Evolutionary conservation across 805 yeast species (phyloP).

Genomic region (Ogataea neopini): DNA sequence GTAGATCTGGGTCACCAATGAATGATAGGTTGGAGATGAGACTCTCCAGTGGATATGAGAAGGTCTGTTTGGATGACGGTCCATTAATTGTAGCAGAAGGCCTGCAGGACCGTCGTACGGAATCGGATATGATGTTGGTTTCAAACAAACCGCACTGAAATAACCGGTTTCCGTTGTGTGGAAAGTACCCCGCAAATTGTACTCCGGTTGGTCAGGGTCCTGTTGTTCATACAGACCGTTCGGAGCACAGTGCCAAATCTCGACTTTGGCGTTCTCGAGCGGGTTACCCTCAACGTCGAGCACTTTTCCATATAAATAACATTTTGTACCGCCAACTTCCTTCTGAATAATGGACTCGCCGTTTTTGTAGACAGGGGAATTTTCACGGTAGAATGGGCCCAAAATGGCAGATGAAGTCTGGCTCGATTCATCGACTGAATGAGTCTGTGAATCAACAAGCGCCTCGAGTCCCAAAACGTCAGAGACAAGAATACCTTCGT

Average conservation of each 20-base stretch:
- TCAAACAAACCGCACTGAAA: slow-evolving; percentile 32
- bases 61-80: slow-evolving; percentile 41
- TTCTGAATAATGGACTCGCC: slow-evolving; percentile 37
- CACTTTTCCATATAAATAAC: slow-evolving; percentile 31
- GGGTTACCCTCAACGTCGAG: slow-evolving; percentile 34
- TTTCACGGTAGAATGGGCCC: slow-evolving; percentile 39
- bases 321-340: slow-evolving; percentile 37
- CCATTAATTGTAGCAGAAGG: slow-evolving; percentile 31
- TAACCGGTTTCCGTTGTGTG: slow-evolving; percentile 30
- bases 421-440: slow-evolving; percentile 19
- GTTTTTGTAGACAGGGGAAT: slow-evolving; percentile 31
- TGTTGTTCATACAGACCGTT: slow-evolving; percentile 40
- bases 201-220: slow-evolving; percentile 39
- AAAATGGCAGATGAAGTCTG: slow-evolving; percentile 36
- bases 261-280: slow-evolving; percentile 33
- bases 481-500: slow-evolving; percentile 38
- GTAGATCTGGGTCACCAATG: slow-evolving; percentile 37
- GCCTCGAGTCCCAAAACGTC: slow-evolving; percentile 38
- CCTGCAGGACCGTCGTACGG: slow-evolving; percentile 44
- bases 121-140: slow-evolving; percentile 40
- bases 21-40: slow-evolving; percentile 30
- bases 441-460: slow-evolving; percentile 37
- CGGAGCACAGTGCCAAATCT: slow-evolving; percentile 41
- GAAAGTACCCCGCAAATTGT: slow-evolving; percentile 36
- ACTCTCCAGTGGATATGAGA: slow-evolving; percentile 36